Evolutionary conservation across 2,329 filamentous ascomycete species (phyloP).

Genomic region (Exophiala xenobiotica): DNA sequence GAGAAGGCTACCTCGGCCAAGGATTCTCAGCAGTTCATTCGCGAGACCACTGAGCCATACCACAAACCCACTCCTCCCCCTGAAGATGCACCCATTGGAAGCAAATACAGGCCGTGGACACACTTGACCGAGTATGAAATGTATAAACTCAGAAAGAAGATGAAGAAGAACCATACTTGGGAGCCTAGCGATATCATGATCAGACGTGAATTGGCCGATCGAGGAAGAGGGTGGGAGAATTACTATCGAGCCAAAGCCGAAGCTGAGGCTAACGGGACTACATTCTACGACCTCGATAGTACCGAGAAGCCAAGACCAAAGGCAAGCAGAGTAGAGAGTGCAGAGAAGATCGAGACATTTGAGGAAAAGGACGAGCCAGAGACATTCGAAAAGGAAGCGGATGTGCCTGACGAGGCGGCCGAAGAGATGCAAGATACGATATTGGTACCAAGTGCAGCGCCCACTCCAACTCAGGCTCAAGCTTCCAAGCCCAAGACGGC

Average conservation of each 20-base stretch:
- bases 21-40: conserved; percentile 19
- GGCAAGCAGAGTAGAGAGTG: conserved; percentile 11
- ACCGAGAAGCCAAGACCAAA: conserved; percentile 16
- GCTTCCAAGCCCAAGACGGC: conserved; percentile 17
- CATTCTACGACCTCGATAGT: conserved; percentile 56
- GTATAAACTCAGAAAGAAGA: conserved; percentile 64
- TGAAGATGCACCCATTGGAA: conserved; percentile 58
- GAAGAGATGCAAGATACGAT: conserved; percentile 42
- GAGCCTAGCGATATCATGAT: conserved; percentile 67
- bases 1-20: conserved; percentile 14
- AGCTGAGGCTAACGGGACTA: conserved; percentile 52
- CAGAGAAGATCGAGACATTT: conserved; percentile 12
- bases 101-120: conserved; percentile 62
- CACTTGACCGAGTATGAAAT: conserved; percentile 67
- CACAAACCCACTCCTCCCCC: conserved; percentile 51
- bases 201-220: conserved; percentile 59
- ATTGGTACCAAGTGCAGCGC: neutral
- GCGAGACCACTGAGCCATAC: conserved; percentile 24
- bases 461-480: conserved; percentile 12
- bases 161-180: conserved; percentile 73
- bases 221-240: conserved; percentile 55
- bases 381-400: conserved; percentile 1
- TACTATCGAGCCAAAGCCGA: conserved; percentile 51
- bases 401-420: neutral
- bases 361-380: conserved; percentile 17